Conservation (phyloP, 768 basidiomycete species). For the Kwoniella botswanensis region DNA sequence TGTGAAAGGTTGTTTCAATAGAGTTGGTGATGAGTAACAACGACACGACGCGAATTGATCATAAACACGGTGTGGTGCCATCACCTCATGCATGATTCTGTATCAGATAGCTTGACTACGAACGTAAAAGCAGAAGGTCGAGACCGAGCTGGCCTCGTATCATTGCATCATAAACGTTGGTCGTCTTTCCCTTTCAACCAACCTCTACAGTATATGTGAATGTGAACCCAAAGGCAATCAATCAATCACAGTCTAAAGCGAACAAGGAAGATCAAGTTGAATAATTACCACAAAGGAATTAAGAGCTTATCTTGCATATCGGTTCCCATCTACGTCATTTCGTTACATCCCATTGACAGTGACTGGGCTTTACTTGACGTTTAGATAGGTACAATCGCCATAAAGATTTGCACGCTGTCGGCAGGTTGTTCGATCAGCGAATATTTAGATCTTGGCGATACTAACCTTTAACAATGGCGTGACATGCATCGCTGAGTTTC, state of each 20-base stretch:
- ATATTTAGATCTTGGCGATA: no score
- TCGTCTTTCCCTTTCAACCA: neutral
- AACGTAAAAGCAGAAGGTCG: neutral
- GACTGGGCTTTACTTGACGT: no score
- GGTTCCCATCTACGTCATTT: no score
- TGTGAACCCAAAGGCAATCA: constrained; percentile 1
- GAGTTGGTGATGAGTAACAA: neutral
- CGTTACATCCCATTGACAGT: no score
- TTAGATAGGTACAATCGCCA: no score
- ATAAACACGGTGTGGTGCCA: neutral
- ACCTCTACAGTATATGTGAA: neutral
- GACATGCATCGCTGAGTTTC: no score
- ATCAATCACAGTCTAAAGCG: neutral
- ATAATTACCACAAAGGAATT: no score
- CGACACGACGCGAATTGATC: neutral
- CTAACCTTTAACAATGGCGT: no score
- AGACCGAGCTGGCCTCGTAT: neutral
- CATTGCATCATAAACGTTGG: neutral
- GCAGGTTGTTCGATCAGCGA: no score
- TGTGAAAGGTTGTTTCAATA: neutral
- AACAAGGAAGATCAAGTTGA: neutral
- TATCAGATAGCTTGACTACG: neutral
- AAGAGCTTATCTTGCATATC: no score
- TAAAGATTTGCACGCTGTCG: no score
- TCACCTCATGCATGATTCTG: neutral